Percentiles rank a stretch among this genome's conserved stretches.
These are phyloP conservation scores for Picea glauca DNA, from an alignment of 75 land plant genomes.

Conservation along the genomic window DNA sequence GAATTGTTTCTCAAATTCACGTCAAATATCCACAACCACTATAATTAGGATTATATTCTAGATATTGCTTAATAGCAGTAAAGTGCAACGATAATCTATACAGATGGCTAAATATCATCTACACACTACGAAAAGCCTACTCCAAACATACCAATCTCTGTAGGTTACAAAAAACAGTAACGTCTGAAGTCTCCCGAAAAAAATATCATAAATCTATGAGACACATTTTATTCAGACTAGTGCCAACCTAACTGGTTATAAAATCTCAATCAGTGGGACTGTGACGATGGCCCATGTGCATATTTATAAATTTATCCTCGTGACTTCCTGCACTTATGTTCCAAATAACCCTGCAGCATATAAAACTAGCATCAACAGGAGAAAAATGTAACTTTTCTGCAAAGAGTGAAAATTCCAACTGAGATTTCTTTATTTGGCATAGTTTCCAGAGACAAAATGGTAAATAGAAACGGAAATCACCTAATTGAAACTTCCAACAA, in stretches of 20 bases:
- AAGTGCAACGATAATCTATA: neutral
- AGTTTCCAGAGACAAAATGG: neutral
- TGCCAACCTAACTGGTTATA: neutral
- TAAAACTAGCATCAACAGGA: neutral
- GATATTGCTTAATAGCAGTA: neutral
- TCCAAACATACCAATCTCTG: neutral
- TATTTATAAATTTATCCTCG: neutral
- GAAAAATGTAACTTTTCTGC: neutral
- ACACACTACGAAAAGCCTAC: neutral
- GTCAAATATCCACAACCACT: neutral
- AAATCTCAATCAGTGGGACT: neutral
- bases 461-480: neutral
- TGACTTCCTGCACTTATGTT: neutral
- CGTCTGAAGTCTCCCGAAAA: neutral
- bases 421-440: neutral
- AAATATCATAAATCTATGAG: neutral
- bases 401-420: neutral
- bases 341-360: slow-evolving; percentile 3
- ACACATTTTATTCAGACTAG: neutral
- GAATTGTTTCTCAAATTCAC: neutral
- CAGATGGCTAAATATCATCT: no score
- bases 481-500: neutral
- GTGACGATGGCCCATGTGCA: neutral
- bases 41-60: neutral
- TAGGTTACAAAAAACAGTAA: neutral